Evolutionary conservation across 768 basidiomycete species (phyloP).

Genomic region (Russula griseocarnosa): DNA sequence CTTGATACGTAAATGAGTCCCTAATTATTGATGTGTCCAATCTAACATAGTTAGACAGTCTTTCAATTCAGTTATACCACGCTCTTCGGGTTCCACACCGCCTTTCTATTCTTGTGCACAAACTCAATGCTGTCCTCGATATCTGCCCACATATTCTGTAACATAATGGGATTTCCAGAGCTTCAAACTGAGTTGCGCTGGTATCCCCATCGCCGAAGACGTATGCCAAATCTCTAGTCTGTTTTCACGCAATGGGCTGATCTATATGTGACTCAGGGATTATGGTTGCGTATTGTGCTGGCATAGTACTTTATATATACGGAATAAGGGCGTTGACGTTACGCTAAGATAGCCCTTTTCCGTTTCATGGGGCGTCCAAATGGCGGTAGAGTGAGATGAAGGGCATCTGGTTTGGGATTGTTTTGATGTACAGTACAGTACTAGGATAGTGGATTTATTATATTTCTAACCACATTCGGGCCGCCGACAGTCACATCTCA

Average conservation of each 20-base stretch:
- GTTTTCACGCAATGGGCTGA: constrained; percentile 11
- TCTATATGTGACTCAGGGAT: constrained; percentile 44
- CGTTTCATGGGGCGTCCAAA: constrained; percentile 30
- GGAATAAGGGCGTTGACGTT: constrained; percentile 53
- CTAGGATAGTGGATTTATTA: no score
- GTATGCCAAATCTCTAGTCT: constrained; percentile 38
- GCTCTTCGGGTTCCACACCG: constrained; percentile 80
- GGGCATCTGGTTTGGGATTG: background rate
- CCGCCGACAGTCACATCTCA: background rate
- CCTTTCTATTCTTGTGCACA: constrained; percentile 83
- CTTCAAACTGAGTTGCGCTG: constrained; percentile 51
- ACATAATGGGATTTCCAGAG: constrained; percentile 87
- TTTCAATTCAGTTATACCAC: constrained; percentile 91
- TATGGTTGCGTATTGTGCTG: constrained; percentile 49
- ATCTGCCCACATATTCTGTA: constrained; percentile 85
- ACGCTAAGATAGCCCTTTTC: constrained; percentile 41
- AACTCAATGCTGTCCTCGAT: constrained; percentile 77
- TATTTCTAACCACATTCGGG: background rate
- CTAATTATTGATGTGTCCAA: constrained; percentile 8
- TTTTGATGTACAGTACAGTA: background rate
- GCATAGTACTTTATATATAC: constrained; percentile 54
- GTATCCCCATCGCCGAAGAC: constrained; percentile 48
- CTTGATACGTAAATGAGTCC: constrained; percentile 44
- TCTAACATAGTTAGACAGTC: constrained; percentile 42
- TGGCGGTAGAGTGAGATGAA: background rate